phyloP scores from a whole-genome alignment of 2,329 filamentous ascomycete species.

The Botryotinia calthae region DNA sequence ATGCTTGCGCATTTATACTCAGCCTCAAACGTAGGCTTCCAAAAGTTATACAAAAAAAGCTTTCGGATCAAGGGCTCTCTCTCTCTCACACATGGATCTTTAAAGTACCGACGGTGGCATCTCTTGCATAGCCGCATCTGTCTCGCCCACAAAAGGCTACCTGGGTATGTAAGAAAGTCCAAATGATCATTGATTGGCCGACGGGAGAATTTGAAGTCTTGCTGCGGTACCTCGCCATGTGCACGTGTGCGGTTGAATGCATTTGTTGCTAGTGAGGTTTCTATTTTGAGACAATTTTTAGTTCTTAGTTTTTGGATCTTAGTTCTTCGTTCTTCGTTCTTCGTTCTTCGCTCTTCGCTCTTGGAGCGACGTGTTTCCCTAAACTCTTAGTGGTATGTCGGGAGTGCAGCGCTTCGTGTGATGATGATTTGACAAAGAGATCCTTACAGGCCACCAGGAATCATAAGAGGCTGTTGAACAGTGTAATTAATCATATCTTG shows the following conservation, averaged over 20 bases:
- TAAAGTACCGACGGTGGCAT: not conserved
- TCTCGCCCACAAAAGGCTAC: not conserved
- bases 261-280: not conserved
- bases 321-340: too few relatives aligned
- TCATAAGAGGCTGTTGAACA: not conserved
- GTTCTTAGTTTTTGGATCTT: not conserved
- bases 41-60: not conserved
- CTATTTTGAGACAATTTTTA: not conserved
- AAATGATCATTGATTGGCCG: not conserved
- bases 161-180: not conserved
- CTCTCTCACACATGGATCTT: not conserved
- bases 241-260: not conserved
- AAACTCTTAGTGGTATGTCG: not conserved
- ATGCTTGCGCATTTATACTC: not conserved
- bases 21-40: not conserved
- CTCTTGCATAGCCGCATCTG: constrained; percentile 5
- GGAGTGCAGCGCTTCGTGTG: not conserved
- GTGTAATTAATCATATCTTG: not conserved
- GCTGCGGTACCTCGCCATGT: not conserved
- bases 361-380: not conserved
- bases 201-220: not conserved
- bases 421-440: not conserved
- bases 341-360: too few relatives aligned
- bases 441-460: not conserved
- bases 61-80: not conserved